Conservation (phyloP, 306 rosid genomes). For the Lathyrus tuberosus region DNA sequence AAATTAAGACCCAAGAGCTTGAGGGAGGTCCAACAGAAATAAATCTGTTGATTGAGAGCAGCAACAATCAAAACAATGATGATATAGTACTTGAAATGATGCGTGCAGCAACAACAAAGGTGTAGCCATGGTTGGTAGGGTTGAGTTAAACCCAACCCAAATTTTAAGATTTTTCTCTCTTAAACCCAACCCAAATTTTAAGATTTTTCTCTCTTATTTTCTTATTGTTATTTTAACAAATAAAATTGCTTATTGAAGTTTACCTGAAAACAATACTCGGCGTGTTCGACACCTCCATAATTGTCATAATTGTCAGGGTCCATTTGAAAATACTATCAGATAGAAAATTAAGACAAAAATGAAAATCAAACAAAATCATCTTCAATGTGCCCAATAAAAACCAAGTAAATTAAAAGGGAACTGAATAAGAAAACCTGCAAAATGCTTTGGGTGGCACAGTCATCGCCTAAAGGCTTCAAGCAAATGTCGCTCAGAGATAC, state of each 20-base stretch:
- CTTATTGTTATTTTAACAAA: conserved; percentile 23
- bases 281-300: conserved; percentile 93
- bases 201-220: not conserved
- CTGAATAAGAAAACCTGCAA: conserved; percentile 68
- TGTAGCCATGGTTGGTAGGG: not conserved
- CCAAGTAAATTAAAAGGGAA: conserved; percentile 19
- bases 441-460: conserved; percentile 97
- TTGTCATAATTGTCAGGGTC: conserved; percentile 82
- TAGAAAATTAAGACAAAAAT: conserved; percentile 34
- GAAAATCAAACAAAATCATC: conserved; percentile 33
- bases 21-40: not conserved
- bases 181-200: no score
- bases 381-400: not conserved
- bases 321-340: conserved; percentile 82
- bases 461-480: conserved; percentile 90
- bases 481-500: conserved; percentile 85
- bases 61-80: not conserved
- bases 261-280: conserved; percentile 98
- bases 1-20: not conserved
- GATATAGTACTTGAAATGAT: not conserved
- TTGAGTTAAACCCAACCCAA: not conserved
- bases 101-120: not conserved
- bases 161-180: not conserved
- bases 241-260: conserved; percentile 20
- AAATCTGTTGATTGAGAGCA: not conserved